Evolutionary conservation across 805 yeast species (phyloP).

Genomic region (Debaryomyces maramus): DNA sequence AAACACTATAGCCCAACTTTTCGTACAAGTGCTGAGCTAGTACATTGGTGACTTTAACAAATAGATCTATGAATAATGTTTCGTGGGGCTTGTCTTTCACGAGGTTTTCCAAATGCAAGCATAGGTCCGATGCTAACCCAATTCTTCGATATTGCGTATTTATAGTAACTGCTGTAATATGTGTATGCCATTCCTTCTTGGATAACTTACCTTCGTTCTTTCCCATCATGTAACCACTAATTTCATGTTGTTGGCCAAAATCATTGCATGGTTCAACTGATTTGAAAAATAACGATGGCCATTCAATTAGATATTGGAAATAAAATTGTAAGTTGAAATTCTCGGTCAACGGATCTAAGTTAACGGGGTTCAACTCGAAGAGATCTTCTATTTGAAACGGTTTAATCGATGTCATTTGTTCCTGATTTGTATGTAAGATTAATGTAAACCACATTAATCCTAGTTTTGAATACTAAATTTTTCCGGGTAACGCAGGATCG

Average conservation of each 20-base stretch:
- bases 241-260: constrained; percentile 19
- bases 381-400: constrained; percentile 90
- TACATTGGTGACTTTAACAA: constrained; percentile 82
- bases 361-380: constrained; percentile 68
- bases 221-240: constrained; percentile 88
- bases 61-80: constrained; percentile 84
- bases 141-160: constrained; percentile 79
- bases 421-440: no score
- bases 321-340: constrained; percentile 85
- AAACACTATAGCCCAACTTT: constrained; percentile 81
- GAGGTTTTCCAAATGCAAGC: constrained; percentile 68
- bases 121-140: constrained; percentile 80
- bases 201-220: constrained; percentile 78
- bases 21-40: constrained; percentile 83
- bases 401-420: constrained; percentile 75
- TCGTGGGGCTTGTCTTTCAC: constrained; percentile 73
- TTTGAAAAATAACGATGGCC: constrained; percentile 91
- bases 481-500: constrained; percentile 3
- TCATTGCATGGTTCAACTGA: constrained; percentile 44
- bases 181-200: constrained; percentile 89
- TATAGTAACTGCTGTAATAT: constrained; percentile 93
- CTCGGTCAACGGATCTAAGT: constrained; percentile 88
- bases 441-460: no score
- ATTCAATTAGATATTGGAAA: constrained; percentile 72
- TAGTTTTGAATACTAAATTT: no score